Evolutionary conservation across 495 filamentous ascomycete species (phyloP), one percentile per base, ranked within the genome.

Genomic region (Jackrogersella multiformis): DNA sequence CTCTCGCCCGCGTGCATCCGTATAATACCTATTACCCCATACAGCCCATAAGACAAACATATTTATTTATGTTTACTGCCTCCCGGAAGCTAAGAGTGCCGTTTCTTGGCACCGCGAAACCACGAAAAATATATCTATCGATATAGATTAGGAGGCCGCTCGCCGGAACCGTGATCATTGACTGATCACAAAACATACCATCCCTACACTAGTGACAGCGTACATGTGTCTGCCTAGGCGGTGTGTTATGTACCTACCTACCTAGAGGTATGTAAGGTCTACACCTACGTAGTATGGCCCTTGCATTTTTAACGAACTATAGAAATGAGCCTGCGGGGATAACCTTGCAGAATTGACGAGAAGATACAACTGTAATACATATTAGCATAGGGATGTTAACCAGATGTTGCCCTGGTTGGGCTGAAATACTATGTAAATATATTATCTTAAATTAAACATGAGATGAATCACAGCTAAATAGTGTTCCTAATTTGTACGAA

Each of bases 31-130:
- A n/a, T 24, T 60, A 21, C 30, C 5, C 30, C 38, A 45, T 16
- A 21, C 5, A 45, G n/a, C n/a, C n/a, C n/a, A n/a, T n/a, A n/a
- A n/a, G 10, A 42, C 18, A 16, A 12, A 3, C 15, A 18, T 38
- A 36, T 56, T 56, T 44, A 53, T 54, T 49, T 38, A 55, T 55
- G 46, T 23, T 46, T 55, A 64, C 60, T 45, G 46, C 60, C 66
- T 15, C 45, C 48, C 55, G 66, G 60, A 60, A 35, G 30, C n/a
- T 30, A n/a, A 5, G 10, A 15, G 6, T 56, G 20, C 66, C 60
- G 55, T 60, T 38, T 42, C 41, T 64, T 64, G 63, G 55, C 63
- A 54, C 15, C 44, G 30, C 15, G 18, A 57, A 34, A 36, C 24
- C 8, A 44, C n/a, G 23, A 38, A 55, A 36, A 21, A 44, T 44